Base-by-base conservation (phyloP, 306 rosid species). In the Pterocarpus macrocarpus region DNA sequence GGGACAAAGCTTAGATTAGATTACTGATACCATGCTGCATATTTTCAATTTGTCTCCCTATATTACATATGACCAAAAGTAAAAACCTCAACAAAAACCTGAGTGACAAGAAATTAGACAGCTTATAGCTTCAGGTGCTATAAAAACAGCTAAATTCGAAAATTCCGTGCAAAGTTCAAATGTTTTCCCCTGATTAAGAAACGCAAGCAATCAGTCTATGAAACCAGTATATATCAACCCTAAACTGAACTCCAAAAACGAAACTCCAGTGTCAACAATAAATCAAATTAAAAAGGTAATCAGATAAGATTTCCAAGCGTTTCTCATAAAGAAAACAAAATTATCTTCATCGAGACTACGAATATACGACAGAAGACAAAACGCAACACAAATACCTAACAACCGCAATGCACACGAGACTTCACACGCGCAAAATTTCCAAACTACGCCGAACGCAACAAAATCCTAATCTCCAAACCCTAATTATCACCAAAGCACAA, bases 401-500 rank as follows among this genome's bases (percentile, higher is more conserved):
- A 41, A 44, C 30, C 15, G 39, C 38, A 28, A 49, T 39, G 17
- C 39, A 76, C 15, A 64, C 3, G 2, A 66, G 33, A 14, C 36
- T 36, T 62, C 47, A 58, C 32, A 49, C n/a, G 38, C 64, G 0
- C 22, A 65, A 30, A 76, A 62, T 4, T 47, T 14, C 36, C 8
- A 68, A 62, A 50, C 35, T 33, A 30, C 43, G 7, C n/a, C 13
- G 15, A 63, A 10, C 74, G 64, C 16, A 43, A 43, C 33, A 64
- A 0, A 64, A 77, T 44, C 78, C 64, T 12, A 38, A 38, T 77
- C 64, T 17, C 71, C 30, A 87, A 83, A 72, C 76, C 79, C 81
- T 73, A 77, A 71, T 0, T 17, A 77, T 33, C 53, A 30, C 17
- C 32, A 34, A 35, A 57, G 7, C 56, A 38, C 44, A 13, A 50